Evolutionary conservation across 108 stramenopile genomes (phyloP).

Genomic region (Pseudonitzschia multiseries): DNA sequence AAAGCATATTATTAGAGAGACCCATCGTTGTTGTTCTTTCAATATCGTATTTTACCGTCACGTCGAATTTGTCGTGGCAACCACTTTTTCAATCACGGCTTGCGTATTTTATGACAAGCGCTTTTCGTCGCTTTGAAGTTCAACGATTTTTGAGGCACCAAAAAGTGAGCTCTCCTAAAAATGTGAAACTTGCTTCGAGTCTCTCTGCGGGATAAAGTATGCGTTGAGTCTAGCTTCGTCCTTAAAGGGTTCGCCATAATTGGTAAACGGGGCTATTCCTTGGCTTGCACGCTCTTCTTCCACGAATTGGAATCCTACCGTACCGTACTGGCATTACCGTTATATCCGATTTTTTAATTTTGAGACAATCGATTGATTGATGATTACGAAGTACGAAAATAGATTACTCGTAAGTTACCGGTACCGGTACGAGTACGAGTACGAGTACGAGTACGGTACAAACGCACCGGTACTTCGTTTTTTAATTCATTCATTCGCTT

Average conservation of each 20-base stretch:
- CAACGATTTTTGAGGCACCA: background rate
- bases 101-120: too few relatives aligned
- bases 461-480: too few relatives aligned
- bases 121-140: background rate
- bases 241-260: background rate
- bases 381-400: too few relatives aligned
- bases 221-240: constrained; percentile 1
- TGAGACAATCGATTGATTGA: too few relatives aligned
- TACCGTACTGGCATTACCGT: background rate
- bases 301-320: background rate
- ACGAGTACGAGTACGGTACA: too few relatives aligned
- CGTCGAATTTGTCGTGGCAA: background rate
- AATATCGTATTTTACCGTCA: background rate
- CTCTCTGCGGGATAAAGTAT: constrained; percentile 6
- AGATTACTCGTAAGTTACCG: too few relatives aligned
- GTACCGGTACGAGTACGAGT: too few relatives aligned
- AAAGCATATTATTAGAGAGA: background rate
- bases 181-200: constrained; percentile 14
- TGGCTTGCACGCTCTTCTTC: constrained; percentile 4
- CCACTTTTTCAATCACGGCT: background rate
- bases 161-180: constrained; percentile 1
- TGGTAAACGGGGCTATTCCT: background rate
- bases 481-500: too few relatives aligned
- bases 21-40: constrained; percentile 2
- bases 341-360: background rate